Percentiles rank a stretch among this genome's conserved stretches.
Evolutionary conservation across 164 flowering plant species (phyloP).

Genomic region (Magnolia changhungtana): DNA sequence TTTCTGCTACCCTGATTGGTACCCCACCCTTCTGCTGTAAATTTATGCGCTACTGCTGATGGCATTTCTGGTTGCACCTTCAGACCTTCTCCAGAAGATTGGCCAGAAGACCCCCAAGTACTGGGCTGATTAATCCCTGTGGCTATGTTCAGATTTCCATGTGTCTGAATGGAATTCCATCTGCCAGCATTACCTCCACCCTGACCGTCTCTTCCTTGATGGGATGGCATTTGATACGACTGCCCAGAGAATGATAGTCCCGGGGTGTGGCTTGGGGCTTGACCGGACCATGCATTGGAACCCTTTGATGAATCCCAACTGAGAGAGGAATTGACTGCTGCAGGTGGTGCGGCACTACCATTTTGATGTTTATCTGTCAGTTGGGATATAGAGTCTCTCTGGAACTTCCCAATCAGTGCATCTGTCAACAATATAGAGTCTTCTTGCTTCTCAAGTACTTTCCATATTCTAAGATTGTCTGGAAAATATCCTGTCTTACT

Average conservation of each 20-base stretch:
- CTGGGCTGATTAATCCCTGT: constrained; percentile 9
- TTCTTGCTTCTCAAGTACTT: constrained; percentile 42
- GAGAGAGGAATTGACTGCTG: constrained; percentile 17
- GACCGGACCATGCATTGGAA: constrained; percentile 29
- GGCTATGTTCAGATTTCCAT: constrained; percentile 16
- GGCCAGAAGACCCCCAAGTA: constrained; percentile 24
- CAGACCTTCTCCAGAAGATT: constrained; percentile 12
- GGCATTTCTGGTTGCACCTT: constrained; percentile 8
- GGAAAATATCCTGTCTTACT: constrained; percentile 83
- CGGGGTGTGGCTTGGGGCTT: constrained; percentile 20
- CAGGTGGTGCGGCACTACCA: constrained; percentile 17
- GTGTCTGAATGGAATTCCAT: constrained; percentile 27
- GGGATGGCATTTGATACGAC: constrained; percentile 22
- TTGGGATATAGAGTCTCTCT: constrained; percentile 27
- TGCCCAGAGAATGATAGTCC: constrained; percentile 28
- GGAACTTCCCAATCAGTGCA: constrained; percentile 58
- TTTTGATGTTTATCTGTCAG: constrained; percentile 13
- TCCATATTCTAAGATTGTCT: constrained; percentile 71
- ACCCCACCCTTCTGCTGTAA: constrained; percentile 3
- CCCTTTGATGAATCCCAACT: constrained; percentile 30
- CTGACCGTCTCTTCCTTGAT: constrained; percentile 21
- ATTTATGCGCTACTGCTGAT: too few species aligned
- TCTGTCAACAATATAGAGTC: constrained; percentile 65
- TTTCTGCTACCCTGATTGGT: constrained; percentile 1
- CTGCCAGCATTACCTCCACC: constrained; percentile 22